A percentile compares a stretch with the other conserved stretches of the same genome.
phyloP scores from a whole-genome alignment of 1,139 yeast genomes.

The Kurtzmaniella quercitrusa region DNA sequence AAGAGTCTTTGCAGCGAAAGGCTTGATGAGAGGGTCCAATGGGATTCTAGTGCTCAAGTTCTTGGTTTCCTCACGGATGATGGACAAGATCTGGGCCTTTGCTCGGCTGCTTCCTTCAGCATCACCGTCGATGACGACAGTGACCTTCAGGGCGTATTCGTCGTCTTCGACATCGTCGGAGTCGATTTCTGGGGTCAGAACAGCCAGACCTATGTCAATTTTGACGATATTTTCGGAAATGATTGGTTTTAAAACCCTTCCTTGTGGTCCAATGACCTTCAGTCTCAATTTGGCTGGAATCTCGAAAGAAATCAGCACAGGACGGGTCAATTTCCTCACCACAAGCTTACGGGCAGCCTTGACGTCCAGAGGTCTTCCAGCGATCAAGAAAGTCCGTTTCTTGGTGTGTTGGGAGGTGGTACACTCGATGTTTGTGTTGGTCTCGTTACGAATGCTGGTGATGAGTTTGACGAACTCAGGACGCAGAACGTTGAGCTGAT shows the following conservation, averaged over 20 bases:
- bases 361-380: constrained; percentile 71
- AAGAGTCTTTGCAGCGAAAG: constrained; percentile 43
- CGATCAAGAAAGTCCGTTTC: constrained; percentile 79
- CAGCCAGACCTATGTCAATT: constrained; percentile 64
- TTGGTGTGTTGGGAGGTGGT: constrained; percentile 75
- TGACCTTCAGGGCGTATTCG: constrained; percentile 50
- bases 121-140: constrained; percentile 77
- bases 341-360: constrained; percentile 72
- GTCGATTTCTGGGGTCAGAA: constrained; percentile 15
- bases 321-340: constrained; percentile 72
- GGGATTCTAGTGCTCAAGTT: constrained; percentile 45
- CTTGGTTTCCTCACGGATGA: constrained; percentile 74
- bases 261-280: constrained; percentile 85
- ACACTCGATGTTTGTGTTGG: constrained; percentile 74
- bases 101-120: constrained; percentile 79
- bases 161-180: constrained; percentile 31
- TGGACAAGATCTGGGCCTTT: constrained; percentile 60
- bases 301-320: constrained; percentile 54
- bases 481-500: constrained; percentile 59
- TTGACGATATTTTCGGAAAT: constrained; percentile 66
- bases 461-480: constrained; percentile 64
- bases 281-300: constrained; percentile 81
- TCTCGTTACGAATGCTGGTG: constrained; percentile 54
- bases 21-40: constrained; percentile 44
- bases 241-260: constrained; percentile 77